Percentiles rank a stretch among this genome's conserved stretches.
Evolutionary conservation across 345 rosid genomes (phyloP).

Genomic region (Euphorbia pulcherrima): DNA sequence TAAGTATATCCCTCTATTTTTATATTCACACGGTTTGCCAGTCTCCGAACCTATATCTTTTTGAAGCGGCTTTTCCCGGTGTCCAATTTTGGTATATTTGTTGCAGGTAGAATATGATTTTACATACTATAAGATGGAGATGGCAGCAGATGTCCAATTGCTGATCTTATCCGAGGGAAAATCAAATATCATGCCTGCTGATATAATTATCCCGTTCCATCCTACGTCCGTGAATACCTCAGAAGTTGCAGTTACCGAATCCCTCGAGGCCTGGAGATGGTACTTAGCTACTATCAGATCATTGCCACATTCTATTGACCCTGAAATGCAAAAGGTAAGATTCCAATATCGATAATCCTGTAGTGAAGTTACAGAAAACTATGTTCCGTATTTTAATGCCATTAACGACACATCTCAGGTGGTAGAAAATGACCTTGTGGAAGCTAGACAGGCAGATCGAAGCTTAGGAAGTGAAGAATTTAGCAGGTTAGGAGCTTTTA

Average conservation of each 20-base stretch:
- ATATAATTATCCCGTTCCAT: constrained; percentile 69
- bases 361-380: too few relatives aligned
- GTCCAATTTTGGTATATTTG: constrained; percentile 4
- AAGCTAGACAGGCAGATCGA: constrained; percentile 72
- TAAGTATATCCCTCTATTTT: too few relatives aligned
- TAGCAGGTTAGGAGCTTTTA: constrained; percentile 72
- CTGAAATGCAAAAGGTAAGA: constrained; percentile 76
- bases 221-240: constrained; percentile 45
- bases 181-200: constrained; percentile 82
- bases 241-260: constrained; percentile 42
- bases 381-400: too few relatives aligned
- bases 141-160: constrained; percentile 75
- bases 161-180: constrained; percentile 76
- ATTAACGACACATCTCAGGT: constrained; percentile 33
- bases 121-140: constrained; percentile 78
- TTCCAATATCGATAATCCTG: too few relatives aligned
- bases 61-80: too few relatives aligned
- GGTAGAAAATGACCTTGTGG: constrained; percentile 76
- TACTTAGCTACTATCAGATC: constrained; percentile 74
- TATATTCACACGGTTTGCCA: too few relatives aligned
- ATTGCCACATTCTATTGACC: constrained; percentile 58
- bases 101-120: constrained; percentile 87
- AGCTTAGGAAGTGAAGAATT: constrained; percentile 72
- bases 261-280: constrained; percentile 75
- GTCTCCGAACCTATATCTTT: too few relatives aligned